phyloP scores from a whole-genome alignment of 2,329 filamentous ascomycete genomes.

The Biscogniauxia marginata region DNA sequence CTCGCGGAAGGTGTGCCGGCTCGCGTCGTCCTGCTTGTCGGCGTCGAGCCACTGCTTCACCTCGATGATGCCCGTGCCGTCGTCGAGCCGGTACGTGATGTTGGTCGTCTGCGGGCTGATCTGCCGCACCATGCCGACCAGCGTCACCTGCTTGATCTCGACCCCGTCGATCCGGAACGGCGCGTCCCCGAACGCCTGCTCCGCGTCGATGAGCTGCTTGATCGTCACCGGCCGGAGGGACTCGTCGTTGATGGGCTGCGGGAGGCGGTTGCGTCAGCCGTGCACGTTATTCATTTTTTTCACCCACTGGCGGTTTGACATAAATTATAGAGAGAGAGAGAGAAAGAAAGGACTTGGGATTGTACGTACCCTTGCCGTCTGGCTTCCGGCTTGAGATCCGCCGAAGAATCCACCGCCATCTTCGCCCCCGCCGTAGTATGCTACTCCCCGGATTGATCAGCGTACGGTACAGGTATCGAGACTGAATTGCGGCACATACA shows the following conservation, averaged over 20 bases:
- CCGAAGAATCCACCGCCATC: conserved; percentile 63
- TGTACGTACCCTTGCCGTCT: conserved; percentile 32
- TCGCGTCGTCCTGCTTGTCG: conserved; percentile 50
- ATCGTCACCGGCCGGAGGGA: conserved; percentile 91
- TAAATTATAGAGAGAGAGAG: background rate
- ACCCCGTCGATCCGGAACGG: conserved; percentile 82
- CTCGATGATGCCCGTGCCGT: conserved; percentile 90
- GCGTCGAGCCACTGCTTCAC: conserved; percentile 83
- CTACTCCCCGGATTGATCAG: conserved; percentile 35
- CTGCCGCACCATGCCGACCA: conserved; percentile 87
- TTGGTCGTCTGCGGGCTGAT: conserved; percentile 87
- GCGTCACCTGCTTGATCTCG: conserved; percentile 72
- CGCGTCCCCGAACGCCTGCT: conserved; percentile 68
- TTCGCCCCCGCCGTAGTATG: conserved; percentile 55
- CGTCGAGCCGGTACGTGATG: conserved; percentile 88
- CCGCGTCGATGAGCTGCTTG: conserved; percentile 86
- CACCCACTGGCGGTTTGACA: no score
- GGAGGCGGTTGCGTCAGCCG: conserved; percentile 2
- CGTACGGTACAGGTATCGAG: background rate
- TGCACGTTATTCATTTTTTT: background rate
- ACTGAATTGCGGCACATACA: conserved; percentile 6
- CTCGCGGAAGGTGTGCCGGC: conserved; percentile 59
- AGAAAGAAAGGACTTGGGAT: background rate
- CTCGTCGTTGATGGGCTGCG: conserved; percentile 69
- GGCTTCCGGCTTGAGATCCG: conserved; percentile 60